Evolutionary conservation across 2,329 filamentous ascomycete species (phyloP).

Genomic region (Pseudogymnoascus sp.): DNA sequence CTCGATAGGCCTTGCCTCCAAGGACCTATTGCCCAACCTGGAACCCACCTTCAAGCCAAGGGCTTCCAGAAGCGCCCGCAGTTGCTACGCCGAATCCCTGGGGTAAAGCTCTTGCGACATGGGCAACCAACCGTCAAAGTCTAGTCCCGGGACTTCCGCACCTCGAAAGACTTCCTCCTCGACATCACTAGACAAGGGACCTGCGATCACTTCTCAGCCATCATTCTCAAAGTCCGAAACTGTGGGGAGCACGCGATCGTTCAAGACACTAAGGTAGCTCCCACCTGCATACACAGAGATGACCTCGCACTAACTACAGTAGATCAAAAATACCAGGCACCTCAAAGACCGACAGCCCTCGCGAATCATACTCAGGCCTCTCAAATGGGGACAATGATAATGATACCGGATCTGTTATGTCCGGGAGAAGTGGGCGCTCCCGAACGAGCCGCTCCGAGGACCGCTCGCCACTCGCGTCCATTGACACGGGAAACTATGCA

Average conservation of each 20-base stretch:
- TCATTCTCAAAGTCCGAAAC: constrained; percentile 91
- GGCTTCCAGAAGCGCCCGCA: not conserved
- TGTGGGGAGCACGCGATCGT: constrained; percentile 81
- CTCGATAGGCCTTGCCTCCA: constrained; percentile 4
- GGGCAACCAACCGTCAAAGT: constrained; percentile 64
- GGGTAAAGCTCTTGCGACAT: constrained; percentile 37
- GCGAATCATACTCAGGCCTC: constrained; percentile 60
- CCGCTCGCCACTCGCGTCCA: constrained; percentile 25
- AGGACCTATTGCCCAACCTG: constrained; percentile 9
- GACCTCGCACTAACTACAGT: not conserved
- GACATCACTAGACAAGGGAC: constrained; percentile 24
- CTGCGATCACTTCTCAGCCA: constrained; percentile 68
- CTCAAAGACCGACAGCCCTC: constrained; percentile 66
- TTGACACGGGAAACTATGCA: constrained; percentile 39
- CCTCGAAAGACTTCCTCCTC: constrained; percentile 24
- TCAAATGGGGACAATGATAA: constrained; percentile 46
- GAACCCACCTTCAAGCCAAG: constrained; percentile 1
- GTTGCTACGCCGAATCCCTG: constrained; percentile 5
- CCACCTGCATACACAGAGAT: not conserved
- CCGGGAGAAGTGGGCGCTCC: constrained; percentile 53
- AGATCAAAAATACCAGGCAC: constrained; percentile 78
- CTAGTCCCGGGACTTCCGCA: constrained; percentile 23
- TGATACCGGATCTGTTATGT: constrained; percentile 69
- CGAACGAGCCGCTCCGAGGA: constrained; percentile 40
- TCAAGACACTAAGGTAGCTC: constrained; percentile 56